Base-by-base conservation (phyloP, 441 rosid species). In the Raphanus hybrid region DNA sequence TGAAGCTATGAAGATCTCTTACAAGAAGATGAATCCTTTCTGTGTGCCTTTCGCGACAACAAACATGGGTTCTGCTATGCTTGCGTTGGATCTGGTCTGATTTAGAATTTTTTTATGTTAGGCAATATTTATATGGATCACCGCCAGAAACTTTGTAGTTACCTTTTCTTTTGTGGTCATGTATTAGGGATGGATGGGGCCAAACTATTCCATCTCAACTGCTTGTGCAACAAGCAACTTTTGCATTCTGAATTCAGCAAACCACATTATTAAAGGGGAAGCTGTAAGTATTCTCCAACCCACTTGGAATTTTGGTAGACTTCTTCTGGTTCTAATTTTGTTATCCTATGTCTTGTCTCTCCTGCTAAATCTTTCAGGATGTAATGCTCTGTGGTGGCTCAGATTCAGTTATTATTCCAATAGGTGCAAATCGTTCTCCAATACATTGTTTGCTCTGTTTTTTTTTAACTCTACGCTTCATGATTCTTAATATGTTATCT, bases 31-130 rank as follows among this genome's bases (percentile, higher is more conserved):
- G 98, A 95, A 91, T 83, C 99, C 96, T 65, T 95, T 95, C 59
- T 92, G 96, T 52, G 94, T 95, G 48, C 99, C 99, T 64, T 95
- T 91, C 75, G 98, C 99, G 0, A 90, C 98, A 69, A 92, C 98
- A 73, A 95, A 95, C 80, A 93, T 92, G 98, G 99, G 99, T 81
- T 95, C 98, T 70, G 99, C 98, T 12, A 91, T 95, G 94, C 97
- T 95, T 67, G 98, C 94, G 15, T 83, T 92, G 87, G 97, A 94
- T 85, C 89, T 94, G 90, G 97, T 94, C 73, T 73, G 91, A 83
- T 78, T 43, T 41, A 29, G 70, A 20, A 29, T 3, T 29, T 29
- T 29, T 4, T 11, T 9, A 45, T 34, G 62, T 50, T 58, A 12
- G 76, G 29, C 60, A 57, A 71, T 78, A 35, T 61, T 37, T 3